phyloP scores from a whole-genome alignment of 129 eudicot genomes.

The Rutidosis leptorrhynchoides region DNA sequence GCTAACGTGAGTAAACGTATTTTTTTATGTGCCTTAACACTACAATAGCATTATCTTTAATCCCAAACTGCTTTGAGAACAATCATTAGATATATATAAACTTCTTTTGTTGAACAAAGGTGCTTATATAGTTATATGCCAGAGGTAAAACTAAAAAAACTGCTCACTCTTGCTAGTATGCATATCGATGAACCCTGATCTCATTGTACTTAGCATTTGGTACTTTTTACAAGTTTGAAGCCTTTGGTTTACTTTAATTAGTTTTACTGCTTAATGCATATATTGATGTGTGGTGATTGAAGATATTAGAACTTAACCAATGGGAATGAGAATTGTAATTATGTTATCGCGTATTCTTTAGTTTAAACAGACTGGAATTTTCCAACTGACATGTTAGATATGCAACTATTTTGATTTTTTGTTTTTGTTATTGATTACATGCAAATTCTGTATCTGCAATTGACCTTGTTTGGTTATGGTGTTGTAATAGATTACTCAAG shows the following conservation, averaged over 20 bases:
- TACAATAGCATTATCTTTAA: background rate
- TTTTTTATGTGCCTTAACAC: background rate
- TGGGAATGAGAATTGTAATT: too few relatives aligned
- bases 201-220: too few relatives aligned
- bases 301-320: too few relatives aligned
- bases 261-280: too few relatives aligned
- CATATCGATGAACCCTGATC: too few relatives aligned
- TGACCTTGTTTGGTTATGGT: background rate
- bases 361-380: background rate
- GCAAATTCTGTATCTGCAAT: background rate
- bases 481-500: conserved; percentile 41
- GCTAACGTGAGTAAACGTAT: conserved; percentile 32
- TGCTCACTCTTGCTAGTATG: background rate
- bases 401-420: background rate
- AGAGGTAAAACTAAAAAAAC: background rate
- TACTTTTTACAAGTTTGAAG: too few relatives aligned
- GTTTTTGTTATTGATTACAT: background rate
- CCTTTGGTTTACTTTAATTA: too few relatives aligned
- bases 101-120: background rate
- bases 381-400: background rate
- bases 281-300: too few relatives aligned
- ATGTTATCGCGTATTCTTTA: background rate
- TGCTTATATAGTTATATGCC: background rate
- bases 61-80: background rate
- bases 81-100: background rate